Evolutionary conservation across 768 basidiomycete genomes (phyloP).

Genomic region (Leccinum boreale): DNA sequence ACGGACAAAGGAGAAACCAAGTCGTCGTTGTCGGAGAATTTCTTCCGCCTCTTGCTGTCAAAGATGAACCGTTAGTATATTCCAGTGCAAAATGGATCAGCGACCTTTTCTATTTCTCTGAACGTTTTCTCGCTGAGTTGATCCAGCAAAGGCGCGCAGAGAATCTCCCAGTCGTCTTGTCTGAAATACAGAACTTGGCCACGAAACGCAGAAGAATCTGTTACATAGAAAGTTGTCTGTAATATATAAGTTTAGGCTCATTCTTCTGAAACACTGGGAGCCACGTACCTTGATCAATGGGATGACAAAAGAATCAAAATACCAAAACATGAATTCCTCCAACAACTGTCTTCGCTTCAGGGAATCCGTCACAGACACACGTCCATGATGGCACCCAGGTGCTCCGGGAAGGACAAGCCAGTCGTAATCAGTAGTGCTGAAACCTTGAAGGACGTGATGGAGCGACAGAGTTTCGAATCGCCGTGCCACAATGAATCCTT

Average conservation of each 20-base stretch:
- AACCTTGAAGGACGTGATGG: slow-evolving; percentile 72
- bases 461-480: slow-evolving; percentile 81
- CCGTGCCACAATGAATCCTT: slow-evolving; percentile 67
- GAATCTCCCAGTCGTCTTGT: slow-evolving; percentile 87
- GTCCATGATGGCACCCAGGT: slow-evolving; percentile 37
- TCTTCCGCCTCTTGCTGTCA: slow-evolving; percentile 58
- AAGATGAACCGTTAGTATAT: slow-evolving; percentile 1
- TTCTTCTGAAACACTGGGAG: neutral
- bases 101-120: slow-evolving; percentile 63
- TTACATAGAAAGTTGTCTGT: slow-evolving; percentile 92
- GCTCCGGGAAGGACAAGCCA: slow-evolving; percentile 62
- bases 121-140: slow-evolving; percentile 72
- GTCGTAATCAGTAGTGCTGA: slow-evolving; percentile 70
- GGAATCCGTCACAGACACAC: slow-evolving; percentile 63
- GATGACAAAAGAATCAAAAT: slow-evolving; percentile 82
- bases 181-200: slow-evolving; percentile 88
- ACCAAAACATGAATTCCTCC: slow-evolving; percentile 92
- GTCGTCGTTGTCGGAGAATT: slow-evolving; percentile 63
- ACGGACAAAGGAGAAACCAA: slow-evolving; percentile 85
- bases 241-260: neutral
- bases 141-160: slow-evolving; percentile 79
- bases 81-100: neutral
- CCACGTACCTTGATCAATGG: slow-evolving; percentile 69
- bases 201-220: slow-evolving; percentile 83
- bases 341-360: slow-evolving; percentile 77